phyloP scores from a whole-genome alignment of 2,329 filamentous ascomycete genomes.

The Colletotrichum sidae region DNA sequence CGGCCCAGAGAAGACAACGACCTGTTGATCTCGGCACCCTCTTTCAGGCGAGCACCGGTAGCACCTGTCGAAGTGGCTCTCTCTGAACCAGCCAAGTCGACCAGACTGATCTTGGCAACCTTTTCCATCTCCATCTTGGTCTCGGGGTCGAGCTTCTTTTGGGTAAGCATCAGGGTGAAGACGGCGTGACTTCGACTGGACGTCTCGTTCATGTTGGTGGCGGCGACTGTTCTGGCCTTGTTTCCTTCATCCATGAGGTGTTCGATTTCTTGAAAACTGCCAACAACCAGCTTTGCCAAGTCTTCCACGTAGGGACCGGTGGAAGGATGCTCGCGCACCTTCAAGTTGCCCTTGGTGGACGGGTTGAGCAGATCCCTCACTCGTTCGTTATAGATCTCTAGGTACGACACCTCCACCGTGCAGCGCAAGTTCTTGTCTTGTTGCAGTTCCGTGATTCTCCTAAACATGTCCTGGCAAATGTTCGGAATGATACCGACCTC shows the following conservation, averaged over 20 bases:
- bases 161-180: conserved; percentile 94
- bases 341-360: conserved; percentile 93
- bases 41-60: conserved; percentile 93
- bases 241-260: conserved; percentile 99
- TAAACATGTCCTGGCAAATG: conserved; percentile 98
- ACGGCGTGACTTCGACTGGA: conserved; percentile 98
- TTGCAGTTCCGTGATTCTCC: conserved; percentile 79
- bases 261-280: conserved; percentile 95
- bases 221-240: conserved; percentile 96
- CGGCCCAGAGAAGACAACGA: conserved; percentile 95
- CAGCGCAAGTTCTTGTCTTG: conserved; percentile 82
- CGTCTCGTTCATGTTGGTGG: conserved; percentile 99
- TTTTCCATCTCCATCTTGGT: conserved; percentile 98
- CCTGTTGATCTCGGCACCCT: conserved; percentile 98
- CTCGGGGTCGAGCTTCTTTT: conserved; percentile 90
- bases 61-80: conserved; percentile 97
- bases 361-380: conserved; percentile 96
- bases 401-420: conserved; percentile 97
- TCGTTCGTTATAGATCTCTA: conserved; percentile 99
- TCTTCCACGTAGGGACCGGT: conserved; percentile 99
- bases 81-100: conserved; percentile 97
- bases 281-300: conserved; percentile 92
- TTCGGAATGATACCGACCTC: conserved; percentile 95
- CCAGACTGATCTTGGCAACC: conserved; percentile 96
- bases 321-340: conserved; percentile 96